Evolutionary conservation across 2,329 filamentous ascomycete species (phyloP).

Genomic region (Calonectria leucothoes): DNA sequence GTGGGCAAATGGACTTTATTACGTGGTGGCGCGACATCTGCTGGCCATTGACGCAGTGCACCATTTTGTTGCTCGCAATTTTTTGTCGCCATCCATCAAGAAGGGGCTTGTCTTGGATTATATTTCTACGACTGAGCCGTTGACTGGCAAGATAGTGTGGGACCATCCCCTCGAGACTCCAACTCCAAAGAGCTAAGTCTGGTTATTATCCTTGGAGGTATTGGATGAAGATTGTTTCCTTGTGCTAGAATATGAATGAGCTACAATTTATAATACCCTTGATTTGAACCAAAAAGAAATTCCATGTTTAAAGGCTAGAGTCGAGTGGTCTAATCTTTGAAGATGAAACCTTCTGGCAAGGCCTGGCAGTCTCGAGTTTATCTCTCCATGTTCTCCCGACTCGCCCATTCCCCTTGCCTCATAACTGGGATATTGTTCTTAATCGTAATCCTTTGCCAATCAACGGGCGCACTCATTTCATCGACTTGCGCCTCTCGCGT

Average conservation of each 20-base stretch:
- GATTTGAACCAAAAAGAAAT: too few species aligned
- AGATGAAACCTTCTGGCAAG: too few species aligned
- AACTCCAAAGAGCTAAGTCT: background rate
- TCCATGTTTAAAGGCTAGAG: too few species aligned
- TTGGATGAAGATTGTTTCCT: background rate
- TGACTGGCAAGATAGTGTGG: background rate
- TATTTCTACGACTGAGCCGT: background rate
- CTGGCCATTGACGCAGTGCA: background rate
- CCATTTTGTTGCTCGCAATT: background rate
- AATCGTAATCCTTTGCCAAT: background rate
- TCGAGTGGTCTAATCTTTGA: too few species aligned
- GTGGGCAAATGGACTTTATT: background rate
- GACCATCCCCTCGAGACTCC: background rate
- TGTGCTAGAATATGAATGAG: background rate
- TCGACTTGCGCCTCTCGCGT: background rate
- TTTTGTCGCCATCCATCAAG: background rate
- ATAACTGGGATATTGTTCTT: too few species aligned
- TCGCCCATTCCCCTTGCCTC: too few species aligned
- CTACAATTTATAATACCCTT: too few species aligned
- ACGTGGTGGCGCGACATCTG: background rate
- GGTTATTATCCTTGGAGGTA: background rate
- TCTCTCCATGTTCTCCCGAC: too few species aligned
- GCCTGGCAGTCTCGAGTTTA: too few species aligned
- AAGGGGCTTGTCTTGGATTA: background rate
- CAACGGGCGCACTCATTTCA: background rate